Evolutionary conservation across 768 basidiomycete genomes (phyloP).

Genomic region (Pisolithus tinctorius): DNA sequence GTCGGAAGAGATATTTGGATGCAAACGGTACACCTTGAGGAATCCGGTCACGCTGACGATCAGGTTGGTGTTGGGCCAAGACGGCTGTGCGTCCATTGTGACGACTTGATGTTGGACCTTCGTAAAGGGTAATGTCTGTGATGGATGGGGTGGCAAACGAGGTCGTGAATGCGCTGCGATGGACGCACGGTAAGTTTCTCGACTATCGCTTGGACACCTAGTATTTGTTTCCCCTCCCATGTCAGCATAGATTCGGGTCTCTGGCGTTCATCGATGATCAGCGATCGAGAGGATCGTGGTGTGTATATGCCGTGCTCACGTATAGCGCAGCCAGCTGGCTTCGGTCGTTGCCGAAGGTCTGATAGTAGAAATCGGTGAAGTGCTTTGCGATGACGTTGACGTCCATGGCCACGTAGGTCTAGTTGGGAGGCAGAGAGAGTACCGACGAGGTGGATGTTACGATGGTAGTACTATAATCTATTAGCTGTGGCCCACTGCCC

Average conservation of each 20-base stretch:
- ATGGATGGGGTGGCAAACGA: conserved; percentile 1
- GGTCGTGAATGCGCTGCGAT: neutral
- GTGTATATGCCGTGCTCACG: conserved; percentile 42
- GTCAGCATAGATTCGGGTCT: conserved; percentile 78
- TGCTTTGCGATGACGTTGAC: conserved; percentile 68
- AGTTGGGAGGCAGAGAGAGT: conserved; percentile 4
- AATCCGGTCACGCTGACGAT: conserved; percentile 88
- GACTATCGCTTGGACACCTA: conserved; percentile 49
- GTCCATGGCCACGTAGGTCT: conserved; percentile 48
- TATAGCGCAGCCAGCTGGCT: conserved; percentile 57
- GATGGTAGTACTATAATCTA: neutral
- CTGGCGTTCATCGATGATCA: conserved; percentile 37
- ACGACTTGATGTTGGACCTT: conserved; percentile 75
- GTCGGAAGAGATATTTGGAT: neutral
- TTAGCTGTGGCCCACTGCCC: too few species aligned
- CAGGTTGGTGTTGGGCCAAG: conserved; percentile 58
- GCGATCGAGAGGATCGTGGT: conserved; percentile 17
- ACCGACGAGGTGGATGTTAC: neutral
- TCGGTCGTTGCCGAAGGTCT: conserved; percentile 64
- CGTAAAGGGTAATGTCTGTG: conserved; percentile 69
- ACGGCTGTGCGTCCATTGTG: conserved; percentile 87
- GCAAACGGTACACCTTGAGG: conserved; percentile 48
- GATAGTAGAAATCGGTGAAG: conserved; percentile 81
- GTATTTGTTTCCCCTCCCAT: conserved; percentile 60
- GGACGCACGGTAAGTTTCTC: conserved; percentile 66